Percentiles rank a stretch among this genome's conserved stretches.
phyloP scores from a whole-genome alignment of 306 rosid species.

The Cajanus cajan region DNA sequence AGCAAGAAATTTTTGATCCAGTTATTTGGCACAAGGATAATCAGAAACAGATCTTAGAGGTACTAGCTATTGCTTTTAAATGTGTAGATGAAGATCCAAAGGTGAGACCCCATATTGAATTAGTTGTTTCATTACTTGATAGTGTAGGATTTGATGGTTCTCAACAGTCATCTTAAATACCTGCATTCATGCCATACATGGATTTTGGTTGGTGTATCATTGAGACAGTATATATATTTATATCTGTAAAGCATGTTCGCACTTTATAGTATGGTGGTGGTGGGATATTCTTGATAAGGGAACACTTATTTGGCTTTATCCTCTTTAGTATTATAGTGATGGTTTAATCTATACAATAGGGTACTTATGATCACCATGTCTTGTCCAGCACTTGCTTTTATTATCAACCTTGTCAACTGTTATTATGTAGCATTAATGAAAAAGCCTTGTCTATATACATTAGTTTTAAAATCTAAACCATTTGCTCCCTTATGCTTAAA shows the following conservation, averaged over 20 bases:
- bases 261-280: neutral
- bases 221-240: neutral
- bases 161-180: constrained; percentile 14
- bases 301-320: neutral
- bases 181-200: constrained; percentile 1
- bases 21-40: constrained; percentile 49
- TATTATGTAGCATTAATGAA: neutral
- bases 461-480: neutral
- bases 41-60: constrained; percentile 50
- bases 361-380: constrained; percentile 6
- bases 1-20: constrained; percentile 52
- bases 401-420: neutral
- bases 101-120: constrained; percentile 53
- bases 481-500: neutral
- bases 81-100: constrained; percentile 61
- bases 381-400: neutral
- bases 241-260: constrained; percentile 24
- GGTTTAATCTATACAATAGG: constrained; percentile 31
- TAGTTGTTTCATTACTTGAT: constrained; percentile 56
- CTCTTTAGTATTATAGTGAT: neutral
- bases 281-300: neutral
- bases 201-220: constrained; percentile 9
- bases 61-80: constrained; percentile 54
- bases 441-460: neutral
- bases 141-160: constrained; percentile 35